These are phyloP conservation scores for Hansenula lynferdii DNA, from an alignment of 1,139 yeast species.

Conservation along the genomic window DNA sequence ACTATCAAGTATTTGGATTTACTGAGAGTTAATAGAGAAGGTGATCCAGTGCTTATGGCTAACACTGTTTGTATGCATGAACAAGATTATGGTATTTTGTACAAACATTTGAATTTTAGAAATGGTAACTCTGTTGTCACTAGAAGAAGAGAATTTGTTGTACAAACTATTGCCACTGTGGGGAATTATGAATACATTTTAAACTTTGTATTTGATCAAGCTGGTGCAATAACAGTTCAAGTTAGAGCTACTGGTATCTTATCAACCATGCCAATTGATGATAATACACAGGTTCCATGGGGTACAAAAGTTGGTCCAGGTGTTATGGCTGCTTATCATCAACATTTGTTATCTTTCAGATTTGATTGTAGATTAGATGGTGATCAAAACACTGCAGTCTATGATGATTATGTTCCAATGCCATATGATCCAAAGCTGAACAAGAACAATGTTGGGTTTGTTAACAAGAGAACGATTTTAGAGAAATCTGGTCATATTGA, in stretches of 20 bases:
- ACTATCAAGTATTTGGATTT: constrained; percentile 78
- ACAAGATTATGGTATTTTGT: constrained; percentile 77
- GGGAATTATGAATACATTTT: constrained; percentile 86
- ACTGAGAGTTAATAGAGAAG: constrained; percentile 51
- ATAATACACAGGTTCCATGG: constrained; percentile 69
- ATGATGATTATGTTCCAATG: constrained; percentile 67
- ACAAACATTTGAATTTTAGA: constrained; percentile 84
- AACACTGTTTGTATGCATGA: constrained; percentile 87
- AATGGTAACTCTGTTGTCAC: constrained; percentile 70
- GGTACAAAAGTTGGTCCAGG: constrained; percentile 85
- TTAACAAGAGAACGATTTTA: constrained; percentile 55
- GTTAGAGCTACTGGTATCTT: constrained; percentile 87
- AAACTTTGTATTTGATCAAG: constrained; percentile 75
- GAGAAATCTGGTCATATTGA: constrained; percentile 73
- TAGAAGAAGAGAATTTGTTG: constrained; percentile 79
- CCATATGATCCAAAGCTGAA: constrained; percentile 53
- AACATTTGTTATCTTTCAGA: constrained; percentile 79
- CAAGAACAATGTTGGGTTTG: constrained; percentile 74
- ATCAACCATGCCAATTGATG: constrained; percentile 81
- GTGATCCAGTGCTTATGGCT: constrained; percentile 62
- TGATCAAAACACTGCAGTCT: constrained; percentile 71
- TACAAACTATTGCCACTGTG: constrained; percentile 85
- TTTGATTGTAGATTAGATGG: constrained; percentile 89
- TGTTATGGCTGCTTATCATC: constrained; percentile 86
- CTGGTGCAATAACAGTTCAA: constrained; percentile 78